Conservation (phyloP, 371 early-diverging fungal genomes). For the Rhizopus stolonifer region DNA sequence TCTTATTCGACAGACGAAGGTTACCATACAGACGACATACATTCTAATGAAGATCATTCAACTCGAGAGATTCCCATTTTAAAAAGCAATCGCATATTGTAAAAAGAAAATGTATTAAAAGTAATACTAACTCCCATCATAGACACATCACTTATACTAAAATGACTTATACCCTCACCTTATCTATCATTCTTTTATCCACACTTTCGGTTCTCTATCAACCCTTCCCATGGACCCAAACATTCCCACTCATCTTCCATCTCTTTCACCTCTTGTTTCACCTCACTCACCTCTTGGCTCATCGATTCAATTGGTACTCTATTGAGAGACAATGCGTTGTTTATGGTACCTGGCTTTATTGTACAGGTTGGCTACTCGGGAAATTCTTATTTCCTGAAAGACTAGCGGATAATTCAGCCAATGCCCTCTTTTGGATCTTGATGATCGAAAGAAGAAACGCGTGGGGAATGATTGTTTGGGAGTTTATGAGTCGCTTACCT, state of each 20-base stretch:
- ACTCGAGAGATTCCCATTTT: conserved; percentile 36
- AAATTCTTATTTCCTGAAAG: conserved; percentile 44
- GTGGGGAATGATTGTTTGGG: conserved; percentile 69
- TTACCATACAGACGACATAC: conserved; percentile 44
- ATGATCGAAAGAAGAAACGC: conserved; percentile 62
- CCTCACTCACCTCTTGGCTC: conserved; percentile 48
- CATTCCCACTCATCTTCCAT: conserved; percentile 56
- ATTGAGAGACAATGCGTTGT: conserved; percentile 60
- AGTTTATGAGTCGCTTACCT: conserved; percentile 54
- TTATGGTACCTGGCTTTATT: conserved; percentile 65
- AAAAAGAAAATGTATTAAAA: conserved; percentile 2
- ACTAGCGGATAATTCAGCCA: conserved; percentile 24
- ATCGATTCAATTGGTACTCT: conserved; percentile 38
- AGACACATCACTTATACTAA: conserved; percentile 44
- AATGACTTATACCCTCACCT: conserved; percentile 42
- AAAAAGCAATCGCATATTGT: conserved; percentile 45
- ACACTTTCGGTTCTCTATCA: conserved; percentile 40
- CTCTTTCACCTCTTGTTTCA: conserved; percentile 57
- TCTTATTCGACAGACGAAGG: conserved; percentile 43
- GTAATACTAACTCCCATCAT: background rate
- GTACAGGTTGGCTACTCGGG: conserved; percentile 63
- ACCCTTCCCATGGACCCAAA: conserved; percentile 46
- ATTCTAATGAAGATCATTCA: conserved; percentile 6
- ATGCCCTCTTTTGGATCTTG: conserved; percentile 48
- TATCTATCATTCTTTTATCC: conserved; percentile 37